phyloP scores from a whole-genome alignment of 2,329 filamentous ascomycete genomes.

The Metarhizium humberi region DNA sequence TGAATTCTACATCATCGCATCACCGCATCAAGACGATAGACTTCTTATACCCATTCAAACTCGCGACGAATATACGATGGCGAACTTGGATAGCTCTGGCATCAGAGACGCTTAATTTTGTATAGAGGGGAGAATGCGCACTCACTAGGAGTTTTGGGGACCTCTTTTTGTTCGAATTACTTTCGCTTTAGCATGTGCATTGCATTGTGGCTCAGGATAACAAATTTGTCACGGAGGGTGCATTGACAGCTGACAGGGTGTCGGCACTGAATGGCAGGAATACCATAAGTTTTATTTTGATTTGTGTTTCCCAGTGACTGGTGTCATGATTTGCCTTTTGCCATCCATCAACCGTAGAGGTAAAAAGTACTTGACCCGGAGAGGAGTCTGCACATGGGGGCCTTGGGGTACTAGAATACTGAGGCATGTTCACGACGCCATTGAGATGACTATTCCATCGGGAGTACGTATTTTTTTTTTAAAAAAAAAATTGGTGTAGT shows the following conservation, averaged over 20 bases:
- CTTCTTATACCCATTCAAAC: background rate
- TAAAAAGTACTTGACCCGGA: too few relatives aligned
- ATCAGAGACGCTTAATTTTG: background rate
- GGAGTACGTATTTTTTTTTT: too few relatives aligned
- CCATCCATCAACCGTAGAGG: background rate
- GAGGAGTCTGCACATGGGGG: too few relatives aligned
- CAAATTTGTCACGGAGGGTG: background rate
- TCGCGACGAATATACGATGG: background rate
- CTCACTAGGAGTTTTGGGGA: background rate
- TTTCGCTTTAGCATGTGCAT: background rate
- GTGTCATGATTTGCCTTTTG: background rate
- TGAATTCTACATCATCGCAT: background rate
- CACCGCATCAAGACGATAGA: background rate
- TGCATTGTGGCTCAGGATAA: background rate
- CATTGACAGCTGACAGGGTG: background rate
- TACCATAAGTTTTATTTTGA: slow-evolving; percentile 4
- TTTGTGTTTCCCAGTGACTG: background rate
- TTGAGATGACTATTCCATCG: too few relatives aligned
- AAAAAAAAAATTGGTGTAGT: too few relatives aligned
- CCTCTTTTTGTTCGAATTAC: background rate
- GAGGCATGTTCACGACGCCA: too few relatives aligned
- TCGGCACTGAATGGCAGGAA: slow-evolving; percentile 9
- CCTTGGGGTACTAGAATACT: too few relatives aligned
- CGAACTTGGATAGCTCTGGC: background rate
- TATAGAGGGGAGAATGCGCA: background rate